These are phyloP conservation scores for Dendrobium nobile DNA, from an alignment of 106 monocot genomes.

Conservation along the genomic window DNA sequence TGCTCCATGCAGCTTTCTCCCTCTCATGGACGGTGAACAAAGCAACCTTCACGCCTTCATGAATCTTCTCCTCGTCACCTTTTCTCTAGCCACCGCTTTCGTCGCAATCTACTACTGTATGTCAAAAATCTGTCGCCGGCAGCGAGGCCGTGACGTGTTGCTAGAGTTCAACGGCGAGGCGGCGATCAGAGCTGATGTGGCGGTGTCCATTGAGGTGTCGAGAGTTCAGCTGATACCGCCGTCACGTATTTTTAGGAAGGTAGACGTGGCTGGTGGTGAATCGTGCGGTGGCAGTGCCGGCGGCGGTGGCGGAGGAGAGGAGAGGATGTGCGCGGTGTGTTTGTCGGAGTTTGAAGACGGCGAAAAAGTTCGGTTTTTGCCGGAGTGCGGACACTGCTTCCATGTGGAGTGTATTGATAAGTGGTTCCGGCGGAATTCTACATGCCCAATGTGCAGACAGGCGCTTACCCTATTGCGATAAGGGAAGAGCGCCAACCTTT, in stretches of 20 bases:
- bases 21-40: neutral
- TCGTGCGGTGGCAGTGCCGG: neutral
- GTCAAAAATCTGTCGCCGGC: neutral
- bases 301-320: neutral
- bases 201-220: neutral
- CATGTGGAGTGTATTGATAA: constrained; percentile 57
- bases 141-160: neutral
- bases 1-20: no score
- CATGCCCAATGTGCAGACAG: constrained; percentile 58
- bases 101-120: constrained; percentile 16
- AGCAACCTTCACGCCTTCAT: neutral
- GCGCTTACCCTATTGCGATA: no score
- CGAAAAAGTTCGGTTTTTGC: constrained; percentile 36
- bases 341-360: constrained; percentile 51
- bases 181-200: neutral
- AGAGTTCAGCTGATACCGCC: constrained; percentile 4
- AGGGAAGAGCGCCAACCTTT: no score
- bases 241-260: neutral
- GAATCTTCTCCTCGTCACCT: constrained; percentile 1
- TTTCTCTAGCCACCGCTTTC: constrained; percentile 1
- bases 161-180: neutral
- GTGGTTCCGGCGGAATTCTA: constrained; percentile 69
- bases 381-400: constrained; percentile 76
- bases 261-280: neutral
- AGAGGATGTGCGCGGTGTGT: constrained; percentile 59